Percentiles rank a stretch among this genome's conserved stretches.
phyloP scores from a whole-genome alignment of 805 yeast species.

The Zygosaccharomyces bailii region DNA sequence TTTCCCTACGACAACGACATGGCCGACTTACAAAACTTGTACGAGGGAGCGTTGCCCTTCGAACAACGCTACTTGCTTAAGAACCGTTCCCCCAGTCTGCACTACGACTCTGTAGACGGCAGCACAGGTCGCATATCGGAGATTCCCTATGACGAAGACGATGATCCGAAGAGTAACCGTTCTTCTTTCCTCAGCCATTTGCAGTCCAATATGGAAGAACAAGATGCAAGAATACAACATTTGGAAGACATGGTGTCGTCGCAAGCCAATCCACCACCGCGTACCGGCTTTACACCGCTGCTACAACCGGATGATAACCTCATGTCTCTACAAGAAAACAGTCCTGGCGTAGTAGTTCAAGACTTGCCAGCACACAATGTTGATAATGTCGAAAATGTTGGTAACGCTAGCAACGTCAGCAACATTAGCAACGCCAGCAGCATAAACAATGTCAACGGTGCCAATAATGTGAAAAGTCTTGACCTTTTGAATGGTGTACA shows the following conservation, averaged over 20 bases:
- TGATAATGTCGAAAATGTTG: background rate
- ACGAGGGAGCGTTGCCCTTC: slow-evolving; percentile 4
- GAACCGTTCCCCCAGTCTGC: slow-evolving; percentile 22
- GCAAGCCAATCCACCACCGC: slow-evolving; percentile 1
- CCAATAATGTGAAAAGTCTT: too few relatives aligned
- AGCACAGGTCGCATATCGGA: slow-evolving; percentile 25
- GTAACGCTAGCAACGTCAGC: background rate
- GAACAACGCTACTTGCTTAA: slow-evolving; percentile 21
- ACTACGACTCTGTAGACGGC: slow-evolving; percentile 9
- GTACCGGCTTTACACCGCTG: slow-evolving; percentile 14
- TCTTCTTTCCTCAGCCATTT: slow-evolving; percentile 22
- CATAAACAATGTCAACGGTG: background rate
- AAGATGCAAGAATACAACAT: slow-evolving; percentile 33
- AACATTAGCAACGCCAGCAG: background rate
- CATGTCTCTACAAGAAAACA: slow-evolving; percentile 12
- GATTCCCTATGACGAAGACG: slow-evolving; percentile 26
- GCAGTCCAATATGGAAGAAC: slow-evolving; percentile 32
- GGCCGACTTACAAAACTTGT: slow-evolving; percentile 1
- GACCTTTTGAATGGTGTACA: too few relatives aligned
- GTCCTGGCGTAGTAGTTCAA: slow-evolving; percentile 10
- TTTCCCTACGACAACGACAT: slow-evolving; percentile 3
- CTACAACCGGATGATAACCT: slow-evolving; percentile 14
- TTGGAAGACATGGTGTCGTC: slow-evolving; percentile 30
- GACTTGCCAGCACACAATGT: slow-evolving; percentile 6
- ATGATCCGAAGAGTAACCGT: slow-evolving; percentile 10